Evolutionary conservation across 768 basidiomycete genomes (phyloP).

Genomic region (Crepidotus variabilis): DNA sequence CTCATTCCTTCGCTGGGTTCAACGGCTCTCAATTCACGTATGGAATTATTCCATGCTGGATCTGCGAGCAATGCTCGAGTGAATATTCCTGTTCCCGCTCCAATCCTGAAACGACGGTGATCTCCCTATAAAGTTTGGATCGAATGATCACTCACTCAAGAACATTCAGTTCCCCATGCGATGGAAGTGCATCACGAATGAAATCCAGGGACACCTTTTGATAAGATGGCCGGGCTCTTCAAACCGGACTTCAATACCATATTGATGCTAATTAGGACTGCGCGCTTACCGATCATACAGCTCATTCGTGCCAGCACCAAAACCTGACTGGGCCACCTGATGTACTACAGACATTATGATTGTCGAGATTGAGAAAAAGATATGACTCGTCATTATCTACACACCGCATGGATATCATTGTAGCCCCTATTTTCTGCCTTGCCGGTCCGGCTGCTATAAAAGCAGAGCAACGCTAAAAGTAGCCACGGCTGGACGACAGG

Average conservation of each 20-base stretch:
- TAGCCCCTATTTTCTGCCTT: not conserved
- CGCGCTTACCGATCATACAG: conserved; percentile 65
- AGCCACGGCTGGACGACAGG: not conserved
- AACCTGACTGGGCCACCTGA: conserved; percentile 65
- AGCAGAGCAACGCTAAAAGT: not conserved
- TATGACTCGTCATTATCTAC: too few relatives aligned
- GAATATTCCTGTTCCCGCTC: conserved; percentile 87
- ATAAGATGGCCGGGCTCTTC: conserved; percentile 81
- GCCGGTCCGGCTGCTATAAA: not conserved
- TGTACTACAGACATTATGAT: conserved; percentile 39
- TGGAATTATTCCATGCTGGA: conserved; percentile 43
- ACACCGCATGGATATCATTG: not conserved
- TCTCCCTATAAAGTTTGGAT: not conserved
- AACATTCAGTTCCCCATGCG: conserved; percentile 46
- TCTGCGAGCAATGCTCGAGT: conserved; percentile 76
- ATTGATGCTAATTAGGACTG: not conserved
- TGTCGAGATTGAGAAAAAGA: too few relatives aligned
- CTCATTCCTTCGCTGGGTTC: conserved; percentile 93
- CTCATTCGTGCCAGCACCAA: conserved; percentile 78
- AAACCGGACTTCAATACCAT: not conserved
- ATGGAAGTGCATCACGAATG: conserved; percentile 47
- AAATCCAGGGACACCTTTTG: conserved; percentile 56
- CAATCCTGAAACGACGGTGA: conserved; percentile 46
- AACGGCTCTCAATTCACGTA: conserved; percentile 59
- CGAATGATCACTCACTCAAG: conserved; percentile 53